Evolutionary conservation across 345 rosid species (phyloP), one percentile per base, ranked within the genome.

Genomic region (Microthlaspi erraticum): DNA sequence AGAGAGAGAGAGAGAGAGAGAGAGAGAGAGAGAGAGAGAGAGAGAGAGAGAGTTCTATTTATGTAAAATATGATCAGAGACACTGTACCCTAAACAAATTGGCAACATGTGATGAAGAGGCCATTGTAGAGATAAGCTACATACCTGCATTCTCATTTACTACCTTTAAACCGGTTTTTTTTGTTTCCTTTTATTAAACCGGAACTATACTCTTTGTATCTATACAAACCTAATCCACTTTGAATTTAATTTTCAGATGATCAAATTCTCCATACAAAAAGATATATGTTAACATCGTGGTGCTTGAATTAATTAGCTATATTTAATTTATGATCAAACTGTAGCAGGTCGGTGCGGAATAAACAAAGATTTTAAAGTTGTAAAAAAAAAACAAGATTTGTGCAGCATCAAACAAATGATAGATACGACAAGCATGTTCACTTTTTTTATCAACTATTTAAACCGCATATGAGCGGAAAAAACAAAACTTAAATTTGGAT

Each of bases 111-210:
- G 77, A 73, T 48, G 72, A 46, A 48, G 72, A 66, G 71, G 66
- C 66, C 77, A 66, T 66, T 64, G 77, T 66, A 65, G 66, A 58
- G 65, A 73, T 65, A 36, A 57, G 77, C 71, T 65, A 50, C 63
- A 63, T 54, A 63, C 76, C 56, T 72, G 70, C 70, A 63, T 72
- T 53, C 52, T 73, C 77, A 72, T 72, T 72, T 72, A 72, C 77
- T 64, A 31, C 57, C 14, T 14, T 36, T 41, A 10, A 49, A 70
- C 74, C 74, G 74, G 33, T 20, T 14, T 60, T 53, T 46, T 46
- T 9, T 37, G 33, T 8, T 52, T 38, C 7, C 55, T 55, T 32
- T 19, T 62, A 61, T 12, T 42, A 7, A 43, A 52, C 68, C 61
- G 45, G 10, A 26, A 26, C 29, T 26, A 26, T 26, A 26, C 29